phyloP scores from a whole-genome alignment of 1,284 basidiomycete genomes.

The Baeospora myosura region DNA sequence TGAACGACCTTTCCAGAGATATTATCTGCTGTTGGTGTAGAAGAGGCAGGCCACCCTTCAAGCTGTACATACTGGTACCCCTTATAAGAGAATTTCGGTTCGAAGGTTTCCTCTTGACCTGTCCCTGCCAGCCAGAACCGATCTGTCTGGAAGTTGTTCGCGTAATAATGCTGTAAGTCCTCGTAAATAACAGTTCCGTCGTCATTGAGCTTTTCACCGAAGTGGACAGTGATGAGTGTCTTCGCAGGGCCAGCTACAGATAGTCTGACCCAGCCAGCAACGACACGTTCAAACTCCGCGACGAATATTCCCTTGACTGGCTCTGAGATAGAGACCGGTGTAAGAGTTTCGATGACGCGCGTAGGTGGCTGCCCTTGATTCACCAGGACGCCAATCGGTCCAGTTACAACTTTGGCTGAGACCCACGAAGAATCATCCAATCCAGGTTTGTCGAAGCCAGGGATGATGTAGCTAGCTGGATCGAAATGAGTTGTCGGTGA shows the following conservation, averaged over 20 bases:
- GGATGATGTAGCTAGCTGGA: constrained; percentile 18
- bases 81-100: constrained; percentile 19
- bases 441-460: constrained; percentile 14
- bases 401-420: constrained; percentile 13
- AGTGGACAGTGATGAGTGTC: constrained; percentile 20
- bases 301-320: constrained; percentile 19
- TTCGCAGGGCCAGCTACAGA: constrained; percentile 19
- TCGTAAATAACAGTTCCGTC: constrained; percentile 11
- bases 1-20: constrained; percentile 18
- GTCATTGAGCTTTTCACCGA: constrained; percentile 21
- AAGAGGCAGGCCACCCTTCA: constrained; percentile 16
- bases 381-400: constrained; percentile 18
- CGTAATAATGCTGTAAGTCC: constrained; percentile 11
- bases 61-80: constrained; percentile 20
- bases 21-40: constrained; percentile 14
- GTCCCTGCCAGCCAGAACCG: constrained; percentile 20
- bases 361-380: constrained; percentile 18
- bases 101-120: constrained; percentile 15
- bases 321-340: constrained; percentile 18
- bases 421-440: constrained; percentile 19
- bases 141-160: constrained; percentile 19
- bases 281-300: constrained; percentile 19
- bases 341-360: constrained; percentile 16
- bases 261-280: constrained; percentile 20
- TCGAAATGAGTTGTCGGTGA: neutral